Evolutionary conservation across 805 yeast genomes (phyloP).

Genomic region (Groenewaldozyma salmanticensis): DNA sequence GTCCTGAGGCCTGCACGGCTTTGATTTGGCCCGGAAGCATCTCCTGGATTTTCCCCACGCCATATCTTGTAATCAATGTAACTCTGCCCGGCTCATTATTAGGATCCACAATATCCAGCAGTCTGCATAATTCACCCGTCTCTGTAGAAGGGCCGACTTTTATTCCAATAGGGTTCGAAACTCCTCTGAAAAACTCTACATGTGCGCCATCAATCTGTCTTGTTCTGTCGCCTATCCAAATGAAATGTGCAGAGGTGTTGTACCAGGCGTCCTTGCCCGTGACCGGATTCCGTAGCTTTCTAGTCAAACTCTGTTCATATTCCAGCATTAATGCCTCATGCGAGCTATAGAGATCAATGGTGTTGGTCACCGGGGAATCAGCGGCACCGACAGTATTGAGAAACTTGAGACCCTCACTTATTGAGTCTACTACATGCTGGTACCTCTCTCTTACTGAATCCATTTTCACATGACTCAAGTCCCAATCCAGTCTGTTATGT

Average conservation of each 20-base stretch:
- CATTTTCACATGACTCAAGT: constrained; percentile 31
- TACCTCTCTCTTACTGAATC: constrained; percentile 31
- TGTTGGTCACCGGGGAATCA: constrained; percentile 15
- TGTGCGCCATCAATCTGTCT: constrained; percentile 37
- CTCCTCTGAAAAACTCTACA: constrained; percentile 36
- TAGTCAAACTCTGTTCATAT: constrained; percentile 33
- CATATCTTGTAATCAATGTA: constrained; percentile 34
- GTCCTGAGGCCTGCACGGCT: constrained; percentile 31
- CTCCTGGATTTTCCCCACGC: constrained; percentile 27
- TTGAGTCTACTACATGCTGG: constrained; percentile 27
- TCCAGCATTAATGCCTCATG: constrained; percentile 35
- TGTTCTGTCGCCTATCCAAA: constrained; percentile 38
- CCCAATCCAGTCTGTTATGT: constrained; percentile 31
- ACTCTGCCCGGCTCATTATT: constrained; percentile 30
- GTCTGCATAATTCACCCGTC: constrained; percentile 27
- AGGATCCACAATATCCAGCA: constrained; percentile 33
- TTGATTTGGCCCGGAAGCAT: constrained; percentile 31
- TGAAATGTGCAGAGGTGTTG: constrained; percentile 34
- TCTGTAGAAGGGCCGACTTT: constrained; percentile 36
- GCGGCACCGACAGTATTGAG: constrained; percentile 34
- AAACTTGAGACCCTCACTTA: constrained; percentile 30
- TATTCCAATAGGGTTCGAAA: constrained; percentile 34
- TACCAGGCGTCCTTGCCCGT: constrained; percentile 21
- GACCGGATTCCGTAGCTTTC: constrained; percentile 21
- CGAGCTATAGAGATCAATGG: constrained; percentile 32